A percentile compares a stretch with the other conserved stretches of the same genome.
These are phyloP conservation scores for Albophoma yamanashiensis DNA, from an alignment of 2,329 filamentous ascomycete genomes.

Conservation along the genomic window DNA sequence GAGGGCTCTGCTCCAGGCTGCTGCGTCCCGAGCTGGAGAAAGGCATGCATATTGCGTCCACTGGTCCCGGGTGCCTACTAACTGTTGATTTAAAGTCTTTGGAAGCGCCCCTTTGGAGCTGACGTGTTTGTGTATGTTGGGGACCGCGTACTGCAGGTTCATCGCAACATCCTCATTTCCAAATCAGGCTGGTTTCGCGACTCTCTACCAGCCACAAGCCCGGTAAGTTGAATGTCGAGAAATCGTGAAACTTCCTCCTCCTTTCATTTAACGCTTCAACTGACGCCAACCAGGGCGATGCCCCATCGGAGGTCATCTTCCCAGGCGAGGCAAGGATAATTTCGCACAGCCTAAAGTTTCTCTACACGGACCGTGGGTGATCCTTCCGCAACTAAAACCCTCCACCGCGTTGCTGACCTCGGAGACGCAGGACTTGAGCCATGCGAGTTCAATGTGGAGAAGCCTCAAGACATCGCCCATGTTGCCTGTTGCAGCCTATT, in stretches of 20 bases:
- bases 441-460: constrained; percentile 12
- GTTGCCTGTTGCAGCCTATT: constrained; percentile 20
- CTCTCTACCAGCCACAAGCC: constrained; percentile 16
- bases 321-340: constrained; percentile 13
- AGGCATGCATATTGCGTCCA: constrained; percentile 7
- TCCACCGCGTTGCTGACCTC: not conserved
- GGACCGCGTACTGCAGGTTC: constrained; percentile 14
- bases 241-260: not conserved
- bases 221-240: constrained; percentile 9
- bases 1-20: constrained; percentile 14
- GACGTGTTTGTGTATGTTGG: constrained; percentile 19
- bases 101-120: constrained; percentile 19
- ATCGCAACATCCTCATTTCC: constrained; percentile 21
- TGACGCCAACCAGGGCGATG: constrained; percentile 13
- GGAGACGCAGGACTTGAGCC: constrained; percentile 14
- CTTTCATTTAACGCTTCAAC: not conserved
- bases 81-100: constrained; percentile 13
- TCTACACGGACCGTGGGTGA: constrained; percentile 23
- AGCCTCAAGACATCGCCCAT: constrained; percentile 15
- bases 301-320: constrained; percentile 14
- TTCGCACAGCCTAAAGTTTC: constrained; percentile 20
- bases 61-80: not conserved
- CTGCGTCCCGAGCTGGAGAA: constrained; percentile 14
- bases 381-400: too few relatives aligned
- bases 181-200: constrained; percentile 23